Base-by-base conservation (phyloP, 371 early-diverging fungal genomes). In the Dinochytrium kinnereticum region DNA sequence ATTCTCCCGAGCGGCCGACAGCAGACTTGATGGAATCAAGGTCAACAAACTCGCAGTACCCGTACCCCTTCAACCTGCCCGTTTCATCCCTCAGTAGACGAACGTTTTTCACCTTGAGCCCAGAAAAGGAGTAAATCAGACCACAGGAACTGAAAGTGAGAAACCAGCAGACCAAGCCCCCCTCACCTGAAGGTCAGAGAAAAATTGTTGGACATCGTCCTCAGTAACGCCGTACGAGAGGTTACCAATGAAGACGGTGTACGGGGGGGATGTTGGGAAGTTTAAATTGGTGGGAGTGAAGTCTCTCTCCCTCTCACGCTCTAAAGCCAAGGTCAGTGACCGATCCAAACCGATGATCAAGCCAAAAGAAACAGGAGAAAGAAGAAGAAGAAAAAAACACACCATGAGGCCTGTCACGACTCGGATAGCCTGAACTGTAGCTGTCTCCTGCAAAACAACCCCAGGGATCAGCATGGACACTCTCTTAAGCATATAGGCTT, bases 31-130 rank as follows among this genome's bases (percentile, higher is more conserved):
- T 86, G 24, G 91, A 91, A 13, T 94, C 95, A 28, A 91, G 69
- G 68, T 91, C 91, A 17, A 89, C 91, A 76, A 98, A 98, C 86
- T 96, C 96, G 68, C 94, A 92, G 83, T 96, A 98, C 33, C 94
- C 96, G 74, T 93, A 96, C 21, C 98, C 98, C 82, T 95, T 94
- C 64, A 92, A 90, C 82, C 86, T 88, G 68, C 89, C 88, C 24
- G 80, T 82, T 69, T 85, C 89, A 78, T 95, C 94, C 73, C 87
- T 88, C 71, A 92, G 80, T 39, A 78, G 67, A 30, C 84, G 79
- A 50, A 83, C 68, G 64, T 68, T 76, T 64, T 79, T 81, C 71
- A 85, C 76, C 82, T 83, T 40, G n/a, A n/a, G n/a, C n/a, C n/a
- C n/a, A n/a, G n/a, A n/a, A n/a, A n/a, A n/a, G n/a, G n/a, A n/a